Conservation (phyloP, 148 eudicot genomes). For the Spergularia bocconei region DNA sequence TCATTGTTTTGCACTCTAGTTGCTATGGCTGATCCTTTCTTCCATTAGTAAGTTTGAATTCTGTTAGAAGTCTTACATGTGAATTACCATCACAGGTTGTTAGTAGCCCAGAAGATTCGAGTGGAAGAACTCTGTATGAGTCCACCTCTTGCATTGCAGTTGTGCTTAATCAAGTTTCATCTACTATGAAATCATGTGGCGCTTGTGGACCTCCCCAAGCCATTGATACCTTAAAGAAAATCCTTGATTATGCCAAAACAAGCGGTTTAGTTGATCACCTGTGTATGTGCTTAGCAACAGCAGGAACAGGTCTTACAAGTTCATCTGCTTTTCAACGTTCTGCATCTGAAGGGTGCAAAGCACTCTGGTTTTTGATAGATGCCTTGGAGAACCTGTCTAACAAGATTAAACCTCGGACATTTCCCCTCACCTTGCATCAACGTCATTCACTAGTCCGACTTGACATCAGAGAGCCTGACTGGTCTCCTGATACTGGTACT, state of each 20-base stretch:
- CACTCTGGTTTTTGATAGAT: constrained; percentile 76
- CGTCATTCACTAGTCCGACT: constrained; percentile 53
- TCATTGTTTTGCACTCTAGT: background rate
- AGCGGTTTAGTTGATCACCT: constrained; percentile 62
- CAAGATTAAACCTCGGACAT: constrained; percentile 41
- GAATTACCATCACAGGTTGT: constrained; percentile 46
- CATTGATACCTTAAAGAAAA: constrained; percentile 49
- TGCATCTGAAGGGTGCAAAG: constrained; percentile 89
- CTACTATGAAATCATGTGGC: constrained; percentile 59
- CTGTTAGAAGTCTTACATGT: background rate
- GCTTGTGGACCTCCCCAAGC: constrained; percentile 29
- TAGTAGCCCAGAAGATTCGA: constrained; percentile 51
- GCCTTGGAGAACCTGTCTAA: constrained; percentile 50
- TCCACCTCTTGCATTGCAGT: constrained; percentile 73
- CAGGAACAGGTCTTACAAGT: constrained; percentile 82
- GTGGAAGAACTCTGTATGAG: constrained; percentile 74
- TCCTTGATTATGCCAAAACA: constrained; percentile 75
- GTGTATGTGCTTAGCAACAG: constrained; percentile 60
- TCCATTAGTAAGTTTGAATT: background rate
- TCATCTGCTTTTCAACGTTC: constrained; percentile 76
- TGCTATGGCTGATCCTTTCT: background rate
- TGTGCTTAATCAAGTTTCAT: constrained; percentile 62
- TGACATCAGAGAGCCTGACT: constrained; percentile 49
- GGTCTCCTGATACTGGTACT: constrained; percentile 35
- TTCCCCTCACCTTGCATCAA: constrained; percentile 63